phyloP scores from a whole-genome alignment of 495 filamentous ascomycete genomes.

The Lentithecium fluviatile region DNA sequence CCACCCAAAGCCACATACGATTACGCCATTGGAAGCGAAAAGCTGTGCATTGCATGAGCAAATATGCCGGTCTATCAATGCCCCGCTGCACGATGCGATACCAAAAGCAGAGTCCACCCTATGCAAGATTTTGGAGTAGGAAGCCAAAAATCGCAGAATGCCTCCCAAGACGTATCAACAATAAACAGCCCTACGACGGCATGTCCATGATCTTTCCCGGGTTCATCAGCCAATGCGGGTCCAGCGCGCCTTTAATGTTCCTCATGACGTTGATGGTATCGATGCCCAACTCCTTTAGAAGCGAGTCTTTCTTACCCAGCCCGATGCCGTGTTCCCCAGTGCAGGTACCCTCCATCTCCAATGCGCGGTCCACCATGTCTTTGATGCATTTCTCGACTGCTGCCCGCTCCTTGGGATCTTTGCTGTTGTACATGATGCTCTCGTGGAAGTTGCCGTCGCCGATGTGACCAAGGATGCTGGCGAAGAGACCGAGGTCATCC shows the following conservation, averaged over 20 bases:
- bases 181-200: constrained; percentile 17
- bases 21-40: no score
- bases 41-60: no score
- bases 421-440: constrained; percentile 77
- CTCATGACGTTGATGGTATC: constrained; percentile 85
- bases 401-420: constrained; percentile 61
- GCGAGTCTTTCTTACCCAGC: constrained; percentile 78
- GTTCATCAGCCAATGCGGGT: constrained; percentile 89
- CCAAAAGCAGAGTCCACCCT: constrained; percentile 23
- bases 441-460: constrained; percentile 93
- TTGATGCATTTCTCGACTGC: constrained; percentile 78
- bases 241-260: constrained; percentile 76
- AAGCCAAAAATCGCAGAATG: neutral
- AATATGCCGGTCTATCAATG: neutral
- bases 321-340: constrained; percentile 90
- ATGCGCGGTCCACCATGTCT: constrained; percentile 81
- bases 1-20: no score
- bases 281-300: constrained; percentile 77
- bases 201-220: constrained; percentile 85
- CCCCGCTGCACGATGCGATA: constrained; percentile 9
- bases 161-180: neutral
- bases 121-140: constrained; percentile 14
- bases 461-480: constrained; percentile 80
- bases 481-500: constrained; percentile 79
- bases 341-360: constrained; percentile 93